Base-by-base conservation (phyloP, 805 yeast species). In the Starmerella bombicola region DNA sequence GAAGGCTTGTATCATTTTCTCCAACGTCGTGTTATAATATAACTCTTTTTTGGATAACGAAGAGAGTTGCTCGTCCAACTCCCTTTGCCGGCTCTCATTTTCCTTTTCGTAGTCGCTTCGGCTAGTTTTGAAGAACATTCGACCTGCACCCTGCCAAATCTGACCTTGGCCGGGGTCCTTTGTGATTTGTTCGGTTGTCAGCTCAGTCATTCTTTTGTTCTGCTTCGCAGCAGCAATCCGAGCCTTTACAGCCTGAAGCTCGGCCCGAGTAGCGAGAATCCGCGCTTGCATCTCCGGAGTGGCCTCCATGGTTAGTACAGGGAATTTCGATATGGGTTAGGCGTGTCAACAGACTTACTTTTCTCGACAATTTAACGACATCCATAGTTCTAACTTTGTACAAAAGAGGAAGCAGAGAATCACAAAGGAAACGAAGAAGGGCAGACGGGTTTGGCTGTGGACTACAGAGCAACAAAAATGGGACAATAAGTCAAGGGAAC, bases 61-160 rank as follows among this genome's bases (percentile, higher is more conserved):
- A 45, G 68, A 69, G 46, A 74, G 60, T 48, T 76, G 73, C 15
- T 80, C 93, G 40, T 67, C 57, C 44, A 74, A 67, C 13, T 65
- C 71, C 31, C 60, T 58, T 47, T 71, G 72, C 49, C 81, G 83
- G 18, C 60, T 55, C 18, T 64, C 55, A 25, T 83, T 59, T 38
- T 66, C 67, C 10, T 57, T 53, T 34, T 69, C 57, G 59, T 81
- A 80, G 3, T 64, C 60, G 3, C 57, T 52, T 3, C 65, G 64
- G 21, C 66, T 65, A 4, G 67, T 67, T 33, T 62, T 58, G 40
- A 59, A 35, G 43, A 62, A 62, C 61, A 83, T 72, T 59, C 79
- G 80, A 22, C 96, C 96, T 26, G 82, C 72, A 4, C 93, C 82
- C 55, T 81, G 74, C 91, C 93, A 85, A 4, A 85, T 86, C 7